Conservation (phyloP, 768 basidiomycete genomes). For the Xanthoconium stramineum region DNA sequence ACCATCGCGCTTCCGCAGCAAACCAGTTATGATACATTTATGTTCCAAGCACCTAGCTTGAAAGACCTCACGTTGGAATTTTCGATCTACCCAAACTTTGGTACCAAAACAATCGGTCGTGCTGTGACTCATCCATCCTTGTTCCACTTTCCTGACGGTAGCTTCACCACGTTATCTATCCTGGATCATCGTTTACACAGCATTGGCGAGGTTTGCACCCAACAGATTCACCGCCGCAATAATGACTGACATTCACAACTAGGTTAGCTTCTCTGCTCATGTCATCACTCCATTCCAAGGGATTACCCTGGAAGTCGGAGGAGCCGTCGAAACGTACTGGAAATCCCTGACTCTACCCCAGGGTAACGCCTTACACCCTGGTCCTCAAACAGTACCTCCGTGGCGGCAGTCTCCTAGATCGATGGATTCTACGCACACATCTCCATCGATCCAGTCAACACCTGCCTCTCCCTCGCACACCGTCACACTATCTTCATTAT, state of each 20-base stretch:
- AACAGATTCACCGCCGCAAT: not conserved
- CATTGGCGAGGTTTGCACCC: slow-evolving; percentile 76
- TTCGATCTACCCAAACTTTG: slow-evolving; percentile 96
- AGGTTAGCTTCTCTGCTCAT: slow-evolving; percentile 88
- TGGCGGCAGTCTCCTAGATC: slow-evolving; percentile 33
- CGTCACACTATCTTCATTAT: slow-evolving; percentile 84
- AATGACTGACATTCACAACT: slow-evolving; percentile 7
- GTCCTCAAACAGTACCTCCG: slow-evolving; percentile 36
- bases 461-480: slow-evolving; percentile 47
- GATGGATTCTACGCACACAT: slow-evolving; percentile 60
- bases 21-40: slow-evolving; percentile 67
- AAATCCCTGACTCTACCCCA: slow-evolving; percentile 58
- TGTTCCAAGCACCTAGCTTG: slow-evolving; percentile 81
- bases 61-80: slow-evolving; percentile 80
- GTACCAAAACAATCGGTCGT: slow-evolving; percentile 92
- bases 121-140: slow-evolving; percentile 81
- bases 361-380: slow-evolving; percentile 29
- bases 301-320: slow-evolving; percentile 90
- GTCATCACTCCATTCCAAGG: slow-evolving; percentile 88
- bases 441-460: slow-evolving; percentile 63
- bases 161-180: slow-evolving; percentile 67
- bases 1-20: slow-evolving; percentile 82
- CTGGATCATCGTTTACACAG: slow-evolving; percentile 90
- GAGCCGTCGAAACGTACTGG: slow-evolving; percentile 98
- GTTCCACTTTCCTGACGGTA: slow-evolving; percentile 56